Evolutionary conservation across 495 filamentous ascomycete genomes (phyloP), one percentile per base, ranked within the genome.

Genomic region (Penicillium longicatenatum): DNA sequence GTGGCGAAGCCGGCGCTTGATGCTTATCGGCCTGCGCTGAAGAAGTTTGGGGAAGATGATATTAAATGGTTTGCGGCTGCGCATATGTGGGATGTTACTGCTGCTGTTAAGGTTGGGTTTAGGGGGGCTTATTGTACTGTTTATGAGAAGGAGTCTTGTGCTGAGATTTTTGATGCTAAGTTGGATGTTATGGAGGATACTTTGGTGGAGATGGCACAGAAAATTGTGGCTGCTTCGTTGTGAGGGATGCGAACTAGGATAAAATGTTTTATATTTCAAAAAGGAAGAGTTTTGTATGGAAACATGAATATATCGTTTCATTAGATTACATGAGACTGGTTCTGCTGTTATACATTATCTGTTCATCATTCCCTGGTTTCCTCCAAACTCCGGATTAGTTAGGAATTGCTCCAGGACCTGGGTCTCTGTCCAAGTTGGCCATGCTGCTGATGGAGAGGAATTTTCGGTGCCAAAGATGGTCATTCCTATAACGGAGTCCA

Each of bases 51-150:
- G 8, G 30, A 50, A 2, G 52, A 54, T 5, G 66, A 69, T 43
- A 55, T 49, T 10, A 69, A 66, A 56, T 72, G 69, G 69, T 72
- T 74, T 60, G 73, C 66, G 4, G 73, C 73, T 11, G 73, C 71
- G 4, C 73, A 75, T 62, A 74, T 73, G 71, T 75, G 73, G 73
- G 73, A 75, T 69, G 70, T 70, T n/a, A 50, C 62, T 10, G 73
- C 71, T 19, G 73, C 73, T 19, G 54, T 48, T 29, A 71, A 63
- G 41, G 59, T 54, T 21, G 69, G 72, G 9, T 75, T 72, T 31
- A 50, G 62, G 16, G 69, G 67, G 20, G 71, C 71, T 12, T 74
- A 72, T 51, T 74, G 71, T 33, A 59, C 71, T 2, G 46, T 69
- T n/a, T 70, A 62, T 50, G 71, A 74, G 54, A 69, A 69, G 51